phyloP scores from a whole-genome alignment of 106 monocot genomes.

The Phalaenopsis equestris region DNA sequence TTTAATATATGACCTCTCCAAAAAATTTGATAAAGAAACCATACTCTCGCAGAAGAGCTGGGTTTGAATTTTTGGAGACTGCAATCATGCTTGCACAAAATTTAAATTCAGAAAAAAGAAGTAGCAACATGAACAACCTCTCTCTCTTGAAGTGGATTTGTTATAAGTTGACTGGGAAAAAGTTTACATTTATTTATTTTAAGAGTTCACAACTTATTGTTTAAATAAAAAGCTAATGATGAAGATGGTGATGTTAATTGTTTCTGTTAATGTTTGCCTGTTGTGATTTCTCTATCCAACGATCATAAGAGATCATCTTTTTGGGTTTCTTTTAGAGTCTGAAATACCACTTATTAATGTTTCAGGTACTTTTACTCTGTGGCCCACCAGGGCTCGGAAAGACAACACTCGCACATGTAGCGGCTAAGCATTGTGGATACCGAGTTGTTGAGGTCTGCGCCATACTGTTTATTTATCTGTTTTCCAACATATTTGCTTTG shows the following conservation, averaged over 20 bases:
- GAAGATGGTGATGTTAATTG: neutral
- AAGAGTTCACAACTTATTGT: neutral
- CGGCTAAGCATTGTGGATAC: slow-evolving; percentile 94
- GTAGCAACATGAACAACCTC: neutral
- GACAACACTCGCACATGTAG: slow-evolving; percentile 95
- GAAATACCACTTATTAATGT: slow-evolving; percentile 4
- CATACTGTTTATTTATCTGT: neutral
- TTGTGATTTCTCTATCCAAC: neutral
- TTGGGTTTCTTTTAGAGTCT: slow-evolving; percentile 1
- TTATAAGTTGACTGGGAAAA: neutral
- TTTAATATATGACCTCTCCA: too few species aligned
- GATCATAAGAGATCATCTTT: neutral
- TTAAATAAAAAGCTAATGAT: neutral
- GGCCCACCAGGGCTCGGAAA: slow-evolving; percentile 98
- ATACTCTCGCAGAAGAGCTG: too few species aligned
- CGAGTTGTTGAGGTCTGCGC: slow-evolving; percentile 80
- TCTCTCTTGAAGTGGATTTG: neutral
- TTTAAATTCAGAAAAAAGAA: neutral
- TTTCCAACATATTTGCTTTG: neutral
- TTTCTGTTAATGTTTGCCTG: neutral
- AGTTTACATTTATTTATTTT: neutral
- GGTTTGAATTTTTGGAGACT: too few species aligned
- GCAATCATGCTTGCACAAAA: neutral
- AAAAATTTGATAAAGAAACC: too few species aligned
- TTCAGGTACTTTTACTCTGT: slow-evolving; percentile 90